Percentiles rank a stretch among this genome's conserved stretches.
Conservation (phyloP, 2,329 filamentous ascomycete species). For the Periconia sp. region DNA sequence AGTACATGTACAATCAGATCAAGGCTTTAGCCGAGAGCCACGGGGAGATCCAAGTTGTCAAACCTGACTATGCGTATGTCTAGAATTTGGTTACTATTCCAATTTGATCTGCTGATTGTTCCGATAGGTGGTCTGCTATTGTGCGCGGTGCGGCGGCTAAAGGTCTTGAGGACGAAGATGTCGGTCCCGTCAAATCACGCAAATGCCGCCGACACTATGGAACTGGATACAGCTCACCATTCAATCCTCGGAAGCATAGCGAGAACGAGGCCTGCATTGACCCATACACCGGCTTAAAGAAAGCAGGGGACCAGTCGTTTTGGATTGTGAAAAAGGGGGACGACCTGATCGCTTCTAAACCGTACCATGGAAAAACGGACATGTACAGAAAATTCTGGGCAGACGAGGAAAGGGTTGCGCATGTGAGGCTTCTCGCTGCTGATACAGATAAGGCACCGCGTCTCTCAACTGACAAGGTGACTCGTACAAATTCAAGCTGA, state of each 20-base stretch:
- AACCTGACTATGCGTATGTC: constrained; percentile 25
- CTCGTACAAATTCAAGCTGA: too few relatives aligned
- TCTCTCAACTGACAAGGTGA: constrained; percentile 4
- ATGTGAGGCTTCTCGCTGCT: constrained; percentile 8
- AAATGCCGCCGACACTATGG: constrained; percentile 33
- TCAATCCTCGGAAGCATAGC: constrained; percentile 6
- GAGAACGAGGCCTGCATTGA: constrained; percentile 15
- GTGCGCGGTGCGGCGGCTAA: constrained; percentile 30
- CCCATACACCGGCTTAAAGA: constrained; percentile 1
- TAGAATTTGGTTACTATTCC: background rate
- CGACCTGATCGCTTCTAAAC: constrained; percentile 8
- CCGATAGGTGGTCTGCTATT: constrained; percentile 32
- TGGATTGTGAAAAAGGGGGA: constrained; percentile 26
- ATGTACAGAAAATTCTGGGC: background rate
- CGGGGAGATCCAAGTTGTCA: constrained; percentile 11
- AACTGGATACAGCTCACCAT: background rate
- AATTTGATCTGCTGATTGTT: background rate
- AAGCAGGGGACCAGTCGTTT: constrained; percentile 7
- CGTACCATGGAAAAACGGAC: constrained; percentile 2
- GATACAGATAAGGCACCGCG: constrained; percentile 9
- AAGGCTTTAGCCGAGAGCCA: constrained; percentile 2
- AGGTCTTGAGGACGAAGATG: constrained; percentile 22
- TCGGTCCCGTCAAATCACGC: constrained; percentile 11
- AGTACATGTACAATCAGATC: constrained; percentile 27
- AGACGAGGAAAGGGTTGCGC: too few relatives aligned